These are phyloP conservation scores for Dactylonectria estremocensis DNA, from an alignment of 2,329 filamentous ascomycete species.

Conservation along the genomic window DNA sequence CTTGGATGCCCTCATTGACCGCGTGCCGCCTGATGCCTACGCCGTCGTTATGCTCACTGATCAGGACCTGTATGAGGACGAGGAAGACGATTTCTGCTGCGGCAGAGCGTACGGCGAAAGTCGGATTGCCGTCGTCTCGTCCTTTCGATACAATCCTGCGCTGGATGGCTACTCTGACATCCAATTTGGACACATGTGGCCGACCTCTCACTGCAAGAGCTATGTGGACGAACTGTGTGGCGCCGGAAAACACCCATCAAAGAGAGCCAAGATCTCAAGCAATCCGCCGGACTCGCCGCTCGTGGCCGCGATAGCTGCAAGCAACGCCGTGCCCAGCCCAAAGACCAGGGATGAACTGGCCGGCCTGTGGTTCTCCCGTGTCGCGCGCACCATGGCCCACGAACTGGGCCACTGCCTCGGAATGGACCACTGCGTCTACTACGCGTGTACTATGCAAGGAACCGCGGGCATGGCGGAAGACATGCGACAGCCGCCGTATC, in stretches of 20 bases:
- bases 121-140: constrained; percentile 73
- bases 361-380: constrained; percentile 70
- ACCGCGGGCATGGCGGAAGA: constrained; percentile 72
- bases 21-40: constrained; percentile 72
- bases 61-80: constrained; percentile 76
- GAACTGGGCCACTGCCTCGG: constrained; percentile 79
- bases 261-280: constrained; percentile 10
- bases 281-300: constrained; percentile 46
- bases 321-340: constrained; percentile 37
- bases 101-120: constrained; percentile 77
- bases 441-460: constrained; percentile 76
- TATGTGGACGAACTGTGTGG: constrained; percentile 62
- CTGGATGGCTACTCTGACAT: constrained; percentile 58
- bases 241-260: constrained; percentile 3
- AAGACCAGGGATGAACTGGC: constrained; percentile 47
- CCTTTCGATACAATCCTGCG: constrained; percentile 72
- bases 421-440: constrained; percentile 76
- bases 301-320: constrained; percentile 53
- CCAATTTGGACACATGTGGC: constrained; percentile 73
- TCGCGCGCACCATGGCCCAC: constrained; percentile 73
- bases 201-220: constrained; percentile 71
- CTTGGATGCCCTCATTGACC: constrained; percentile 68
- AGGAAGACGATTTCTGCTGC: constrained; percentile 77
- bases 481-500: constrained; percentile 73
- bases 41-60: constrained; percentile 70